Conservation (phyloP, 2,329 filamentous ascomycete species). For the Beauveria medogensis region DNA sequence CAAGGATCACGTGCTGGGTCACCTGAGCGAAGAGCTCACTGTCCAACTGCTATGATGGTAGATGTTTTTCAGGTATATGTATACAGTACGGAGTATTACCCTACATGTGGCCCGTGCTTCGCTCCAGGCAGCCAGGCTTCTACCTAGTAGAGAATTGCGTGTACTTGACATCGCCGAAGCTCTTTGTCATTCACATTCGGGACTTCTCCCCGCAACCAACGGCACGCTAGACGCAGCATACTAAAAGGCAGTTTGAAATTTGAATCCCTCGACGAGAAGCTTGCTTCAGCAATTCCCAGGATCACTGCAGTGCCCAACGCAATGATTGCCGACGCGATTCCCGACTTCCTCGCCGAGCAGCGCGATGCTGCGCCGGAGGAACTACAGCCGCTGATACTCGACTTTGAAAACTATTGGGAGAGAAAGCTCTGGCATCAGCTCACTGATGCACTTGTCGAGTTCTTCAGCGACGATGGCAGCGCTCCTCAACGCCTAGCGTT, state of each 20-base stretch:
- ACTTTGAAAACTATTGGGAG: slow-evolving; percentile 96
- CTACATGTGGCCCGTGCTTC: neutral
- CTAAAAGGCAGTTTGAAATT: neutral
- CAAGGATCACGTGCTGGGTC: neutral
- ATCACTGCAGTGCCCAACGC: slow-evolving; percentile 8
- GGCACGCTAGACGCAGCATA: neutral
- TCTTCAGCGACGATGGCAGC: slow-evolving; percentile 78
- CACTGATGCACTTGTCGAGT: slow-evolving; percentile 78
- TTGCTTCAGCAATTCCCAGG: neutral
- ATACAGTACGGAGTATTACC: no score
- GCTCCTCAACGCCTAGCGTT: slow-evolving; percentile 77
- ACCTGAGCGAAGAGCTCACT: neutral
- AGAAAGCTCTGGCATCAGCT: slow-evolving; percentile 99
- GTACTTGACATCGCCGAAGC: neutral
- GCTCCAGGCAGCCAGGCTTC: slow-evolving; percentile 6
- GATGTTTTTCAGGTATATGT: no score
- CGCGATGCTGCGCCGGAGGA: slow-evolving; percentile 81
- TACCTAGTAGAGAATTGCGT: neutral
- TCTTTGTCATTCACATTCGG: neutral
- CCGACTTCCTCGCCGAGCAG: slow-evolving; percentile 86
- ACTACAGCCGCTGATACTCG: slow-evolving; percentile 78
- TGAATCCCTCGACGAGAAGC: neutral
- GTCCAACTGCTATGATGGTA: no score
- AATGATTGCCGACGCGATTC: slow-evolving; percentile 83
- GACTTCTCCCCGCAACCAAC: neutral